Evolutionary conservation across 495 filamentous ascomycete species (phyloP), one percentile per base, ranked within the genome.

Genomic region (Penicillium antarcticum): DNA sequence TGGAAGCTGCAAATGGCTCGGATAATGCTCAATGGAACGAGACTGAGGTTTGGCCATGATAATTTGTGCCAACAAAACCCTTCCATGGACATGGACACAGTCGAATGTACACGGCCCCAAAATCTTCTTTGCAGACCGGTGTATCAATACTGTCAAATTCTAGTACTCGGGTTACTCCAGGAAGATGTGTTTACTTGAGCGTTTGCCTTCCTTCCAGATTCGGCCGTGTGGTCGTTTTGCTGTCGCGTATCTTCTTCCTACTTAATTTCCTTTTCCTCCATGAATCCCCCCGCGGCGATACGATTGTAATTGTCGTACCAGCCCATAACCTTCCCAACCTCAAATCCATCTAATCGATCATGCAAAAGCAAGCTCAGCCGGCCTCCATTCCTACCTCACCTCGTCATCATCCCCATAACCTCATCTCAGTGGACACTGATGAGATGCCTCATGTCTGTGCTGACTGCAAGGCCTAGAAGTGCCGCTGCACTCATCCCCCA

Each of bases 11-110:
- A 3, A 71, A 71, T 5, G 75, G 69, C 2, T 61, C 75, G 52
- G 18, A 41, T 19, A 63, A 66, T 14, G 69, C 72, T 36, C 76
- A 76, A 54, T 96, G 92, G 92, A 82, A 80, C 62, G 80, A 80
- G 57, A 78, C 83, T 40, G 92, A 97, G 70, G 63, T 89, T 38
- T 96, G 91, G 91, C 92, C 91, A 13, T 92, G 65, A 78, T 48
- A 1, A 6, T 32, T 17, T 10, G 26, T 29, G 26, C 7, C 21
- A 23, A 4, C 4, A 23, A 29, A 7, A 4, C 8, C 26, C 6
- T 9, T 4, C 8, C 26, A 29, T 0, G 26, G 26, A 9, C 6
- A 29, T 29, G 7, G 9, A 29, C 26, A 29, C 26, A 29, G 2
- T 29, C 7, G 26, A 29, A 29, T 9, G 7, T 29, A 29, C 9